phyloP scores from a whole-genome alignment of 495 filamentous ascomycete species.

The Hypoxylon rickii region DNA sequence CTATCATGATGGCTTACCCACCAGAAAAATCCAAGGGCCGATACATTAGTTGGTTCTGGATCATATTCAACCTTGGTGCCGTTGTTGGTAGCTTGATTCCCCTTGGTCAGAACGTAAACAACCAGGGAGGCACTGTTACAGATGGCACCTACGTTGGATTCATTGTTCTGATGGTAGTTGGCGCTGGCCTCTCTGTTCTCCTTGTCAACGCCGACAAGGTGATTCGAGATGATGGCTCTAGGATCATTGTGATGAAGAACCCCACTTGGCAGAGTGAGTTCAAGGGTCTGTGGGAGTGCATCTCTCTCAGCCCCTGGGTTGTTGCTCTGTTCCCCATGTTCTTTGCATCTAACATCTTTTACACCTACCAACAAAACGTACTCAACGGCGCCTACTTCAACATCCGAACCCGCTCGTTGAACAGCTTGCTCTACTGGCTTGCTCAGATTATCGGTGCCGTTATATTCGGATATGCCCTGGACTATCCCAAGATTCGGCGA shows the following conservation, averaged over 20 bases:
- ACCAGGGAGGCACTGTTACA: constrained; percentile 62
- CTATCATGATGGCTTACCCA: constrained; percentile 96
- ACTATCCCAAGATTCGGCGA: constrained; percentile 65
- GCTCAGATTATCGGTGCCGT: constrained; percentile 86
- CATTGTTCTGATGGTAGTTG: constrained; percentile 78
- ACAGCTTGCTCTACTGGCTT: constrained; percentile 83
- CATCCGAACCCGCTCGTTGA: constrained; percentile 80
- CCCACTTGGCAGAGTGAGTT: constrained; percentile 82
- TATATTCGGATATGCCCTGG: constrained; percentile 76
- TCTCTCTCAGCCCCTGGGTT: constrained; percentile 74
- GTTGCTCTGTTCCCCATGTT: constrained; percentile 88
- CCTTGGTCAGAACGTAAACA: constrained; percentile 78
- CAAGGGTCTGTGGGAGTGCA: constrained; percentile 74
- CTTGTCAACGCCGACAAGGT: constrained; percentile 80
- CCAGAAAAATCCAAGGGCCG: constrained; percentile 79
- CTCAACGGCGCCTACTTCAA: constrained; percentile 76
- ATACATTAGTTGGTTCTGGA: constrained; percentile 91
- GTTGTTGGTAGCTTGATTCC: constrained; percentile 88
- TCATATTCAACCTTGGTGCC: constrained; percentile 92
- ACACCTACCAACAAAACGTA: constrained; percentile 70
- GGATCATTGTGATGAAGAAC: constrained; percentile 84
- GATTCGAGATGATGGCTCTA: constrained; percentile 78
- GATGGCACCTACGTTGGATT: constrained; percentile 92
- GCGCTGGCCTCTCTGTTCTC: constrained; percentile 71
- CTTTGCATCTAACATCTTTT: constrained; percentile 79